Base-by-base conservation (phyloP, 352 stramenopile species). In the Plasmopara viticola region DNA sequence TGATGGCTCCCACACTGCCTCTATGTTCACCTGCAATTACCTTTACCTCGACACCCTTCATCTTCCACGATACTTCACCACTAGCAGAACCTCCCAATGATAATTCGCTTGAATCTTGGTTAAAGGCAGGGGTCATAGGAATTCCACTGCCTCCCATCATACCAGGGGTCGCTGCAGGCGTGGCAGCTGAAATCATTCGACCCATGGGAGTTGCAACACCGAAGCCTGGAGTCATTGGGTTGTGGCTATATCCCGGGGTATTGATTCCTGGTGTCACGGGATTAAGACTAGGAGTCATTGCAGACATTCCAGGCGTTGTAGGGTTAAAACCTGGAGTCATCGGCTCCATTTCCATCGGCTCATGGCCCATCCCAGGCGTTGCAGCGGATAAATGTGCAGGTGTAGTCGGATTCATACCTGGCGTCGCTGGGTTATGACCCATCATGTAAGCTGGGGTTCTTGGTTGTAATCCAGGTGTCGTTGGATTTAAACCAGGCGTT, bases 321-420 rank as follows among this genome's bases (percentile, higher is more conserved):
- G 80, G 82, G 48, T 90, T 90, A 50, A 94, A 92, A 1, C 84
- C 84, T 33, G 84, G 84, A 41, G 84, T 95, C 79, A 90, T 93
- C 13, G 84, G 84, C 51, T 95, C 80, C 75, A 91, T 90, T 44
- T 70, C 74, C 44, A 79, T 78, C 54, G 79, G 68, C 15, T 87
- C 72, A 49, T 77, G 77, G 4, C 69, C 67, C 60, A 90, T 76
- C 30, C 80, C 83, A 48, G 82, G 79, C 9, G 80, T 93, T 17
- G 76, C 72, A 44, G 80, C 70, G 39, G 78, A 81, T 58, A 92
- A 64, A 51, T 86, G 74, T 28, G 76, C 76, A 18, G 83, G 81
- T 13, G 79, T 90, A 14, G 72, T 81, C 12, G 77, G 78, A 55
- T 90, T 90, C 38, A 94, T 51, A 37, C 79, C 79, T 28, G 83